Evolutionary conservation across 768 basidiomycete genomes (phyloP).

Genomic region (Imleria badia): DNA sequence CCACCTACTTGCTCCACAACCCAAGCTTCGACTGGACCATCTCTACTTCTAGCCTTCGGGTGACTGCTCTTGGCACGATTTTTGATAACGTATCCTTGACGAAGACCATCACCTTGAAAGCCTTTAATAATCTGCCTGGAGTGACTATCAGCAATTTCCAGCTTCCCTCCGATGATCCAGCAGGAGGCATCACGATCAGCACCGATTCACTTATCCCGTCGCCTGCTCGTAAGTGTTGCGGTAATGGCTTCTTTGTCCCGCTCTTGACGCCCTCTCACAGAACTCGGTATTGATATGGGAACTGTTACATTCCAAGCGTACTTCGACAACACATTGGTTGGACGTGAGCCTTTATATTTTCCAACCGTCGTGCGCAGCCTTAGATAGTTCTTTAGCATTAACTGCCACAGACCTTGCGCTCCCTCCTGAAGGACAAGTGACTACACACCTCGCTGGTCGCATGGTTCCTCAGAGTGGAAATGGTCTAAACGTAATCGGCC

Average conservation of each 20-base stretch:
- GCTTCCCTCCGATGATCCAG: constrained; percentile 64
- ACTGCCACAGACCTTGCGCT: constrained; percentile 50
- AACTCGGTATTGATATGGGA: constrained; percentile 70
- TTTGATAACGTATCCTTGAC: constrained; percentile 63
- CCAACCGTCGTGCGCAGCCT: neutral
- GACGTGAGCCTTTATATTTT: constrained; percentile 46
- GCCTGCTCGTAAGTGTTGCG: constrained; percentile 52
- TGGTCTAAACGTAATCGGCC: constrained; percentile 52
- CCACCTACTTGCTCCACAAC: constrained; percentile 63
- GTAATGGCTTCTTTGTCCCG: neutral
- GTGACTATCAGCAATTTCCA: constrained; percentile 71
- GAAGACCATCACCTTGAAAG: constrained; percentile 63
- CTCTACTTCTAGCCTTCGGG: constrained; percentile 58
- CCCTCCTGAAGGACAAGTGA: constrained; percentile 45
- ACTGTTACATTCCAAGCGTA: constrained; percentile 61
- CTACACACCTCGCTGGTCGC: constrained; percentile 58
- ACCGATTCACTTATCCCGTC: constrained; percentile 68
- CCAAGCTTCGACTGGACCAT: constrained; percentile 69
- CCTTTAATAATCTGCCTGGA: constrained; percentile 69
- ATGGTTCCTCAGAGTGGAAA: constrained; percentile 62
- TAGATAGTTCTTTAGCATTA: constrained; percentile 42
- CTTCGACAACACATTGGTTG: constrained; percentile 55
- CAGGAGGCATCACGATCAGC: constrained; percentile 69
- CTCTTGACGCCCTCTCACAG: constrained; percentile 34
- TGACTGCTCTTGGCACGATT: constrained; percentile 65